Percentiles rank a stretch among this genome's conserved stretches.
Evolutionary conservation across 768 basidiomycete species (phyloP).

Genomic region (Boletellus ananiceps): DNA sequence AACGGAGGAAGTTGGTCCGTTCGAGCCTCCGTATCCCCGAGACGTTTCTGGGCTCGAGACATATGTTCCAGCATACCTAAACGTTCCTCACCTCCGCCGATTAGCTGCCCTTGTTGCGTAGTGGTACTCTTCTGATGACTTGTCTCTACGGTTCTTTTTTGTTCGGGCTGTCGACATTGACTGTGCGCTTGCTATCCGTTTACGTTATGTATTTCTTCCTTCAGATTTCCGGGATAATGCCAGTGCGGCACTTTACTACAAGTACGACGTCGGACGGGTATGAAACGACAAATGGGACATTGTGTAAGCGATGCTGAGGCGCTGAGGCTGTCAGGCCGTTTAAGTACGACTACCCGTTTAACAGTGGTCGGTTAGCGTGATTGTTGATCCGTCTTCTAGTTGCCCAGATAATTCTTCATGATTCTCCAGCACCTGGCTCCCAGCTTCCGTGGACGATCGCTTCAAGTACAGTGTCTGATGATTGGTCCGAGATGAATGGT

Average conservation of each 20-base stretch:
- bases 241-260: neutral
- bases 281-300: neutral
- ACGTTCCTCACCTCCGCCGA: constrained; percentile 83
- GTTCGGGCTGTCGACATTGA: constrained; percentile 1
- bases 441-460: constrained; percentile 24
- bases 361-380: constrained; percentile 14
- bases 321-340: neutral
- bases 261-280: neutral
- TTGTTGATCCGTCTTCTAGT: constrained; percentile 47
- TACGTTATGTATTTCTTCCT: constrained; percentile 20
- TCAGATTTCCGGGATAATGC: constrained; percentile 16
- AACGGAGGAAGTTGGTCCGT: constrained; percentile 94
- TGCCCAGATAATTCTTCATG: constrained; percentile 46
- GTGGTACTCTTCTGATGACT: constrained; percentile 5
- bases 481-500: constrained; percentile 19
- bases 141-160: neutral
- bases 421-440: constrained; percentile 38
- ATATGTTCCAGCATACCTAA: constrained; percentile 89
- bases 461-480: constrained; percentile 42
- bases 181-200: constrained; percentile 7
- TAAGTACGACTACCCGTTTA: neutral
- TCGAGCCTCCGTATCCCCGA: constrained; percentile 88
- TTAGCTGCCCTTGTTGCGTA: constrained; percentile 83
- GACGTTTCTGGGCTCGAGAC: constrained; percentile 96
- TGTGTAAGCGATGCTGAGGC: neutral